Percentiles rank a stretch among this genome's conserved stretches.
These are phyloP conservation scores for Epicoccum nigrum DNA, from an alignment of 2,329 filamentous ascomycete genomes.

Conservation along the genomic window DNA sequence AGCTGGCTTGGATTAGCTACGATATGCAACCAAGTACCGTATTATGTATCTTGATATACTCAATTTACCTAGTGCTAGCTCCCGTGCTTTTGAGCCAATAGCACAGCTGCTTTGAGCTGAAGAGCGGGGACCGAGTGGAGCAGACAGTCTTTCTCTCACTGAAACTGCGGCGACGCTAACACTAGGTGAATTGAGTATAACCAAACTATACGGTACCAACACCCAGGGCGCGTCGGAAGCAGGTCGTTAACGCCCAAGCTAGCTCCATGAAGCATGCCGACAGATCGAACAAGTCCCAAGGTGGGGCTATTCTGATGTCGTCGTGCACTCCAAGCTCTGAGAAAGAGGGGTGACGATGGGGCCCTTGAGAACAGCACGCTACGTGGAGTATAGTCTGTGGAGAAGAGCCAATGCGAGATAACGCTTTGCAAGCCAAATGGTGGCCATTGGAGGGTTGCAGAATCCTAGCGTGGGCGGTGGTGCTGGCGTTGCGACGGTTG, in stretches of 20 bases:
- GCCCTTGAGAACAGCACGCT: conserved; percentile 20
- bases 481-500: conserved; percentile 18
- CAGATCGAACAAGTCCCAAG: conserved; percentile 19
- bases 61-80: too few relatives aligned
- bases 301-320: conserved; percentile 27
- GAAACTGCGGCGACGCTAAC: too few relatives aligned
- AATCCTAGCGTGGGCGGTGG: conserved; percentile 19
- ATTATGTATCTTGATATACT: too few relatives aligned
- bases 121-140: too few relatives aligned
- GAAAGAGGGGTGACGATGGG: conserved; percentile 32
- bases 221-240: conserved; percentile 22
- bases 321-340: conserved; percentile 20
- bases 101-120: too few relatives aligned
- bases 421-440: conserved; percentile 22
- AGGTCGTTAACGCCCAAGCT: conserved; percentile 17
- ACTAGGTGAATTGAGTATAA: too few relatives aligned
- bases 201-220: conserved; percentile 27
- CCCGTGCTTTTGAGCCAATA: too few relatives aligned
- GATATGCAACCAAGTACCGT: conserved; percentile 28
- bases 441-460: conserved; percentile 25
- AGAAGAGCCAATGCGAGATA: conserved; percentile 33
- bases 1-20: conserved; percentile 25
- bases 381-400: conserved; percentile 22
- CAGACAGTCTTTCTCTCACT: too few relatives aligned
- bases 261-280: conserved; percentile 24